These are phyloP conservation scores for Stachybotrys chartarum DNA, from an alignment of 2,329 filamentous ascomycete genomes.

Conservation along the genomic window DNA sequence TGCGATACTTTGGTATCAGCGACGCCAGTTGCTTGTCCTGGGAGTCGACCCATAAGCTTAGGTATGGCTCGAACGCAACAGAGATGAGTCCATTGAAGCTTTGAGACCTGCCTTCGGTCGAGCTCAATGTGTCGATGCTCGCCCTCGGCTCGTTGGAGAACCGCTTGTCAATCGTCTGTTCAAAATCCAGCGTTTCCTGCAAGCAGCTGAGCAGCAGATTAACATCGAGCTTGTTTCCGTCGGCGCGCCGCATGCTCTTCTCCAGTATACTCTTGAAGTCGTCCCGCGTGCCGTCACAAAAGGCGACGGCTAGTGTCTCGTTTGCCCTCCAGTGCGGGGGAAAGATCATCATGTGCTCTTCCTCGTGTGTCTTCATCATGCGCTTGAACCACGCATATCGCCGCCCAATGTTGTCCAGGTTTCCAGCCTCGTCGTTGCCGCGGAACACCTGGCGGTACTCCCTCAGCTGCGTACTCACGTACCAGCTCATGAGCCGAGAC, in stretches of 20 bases:
- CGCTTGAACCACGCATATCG: constrained; percentile 95
- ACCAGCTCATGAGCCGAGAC: constrained; percentile 83
- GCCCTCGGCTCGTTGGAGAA: constrained; percentile 68
- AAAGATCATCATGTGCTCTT: constrained; percentile 85
- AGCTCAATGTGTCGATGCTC: constrained; percentile 86
- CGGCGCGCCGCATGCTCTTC: constrained; percentile 70
- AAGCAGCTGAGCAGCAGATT: constrained; percentile 82
- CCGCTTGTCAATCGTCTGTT: constrained; percentile 79
- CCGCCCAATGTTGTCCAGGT: constrained; percentile 89
- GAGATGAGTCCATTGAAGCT: constrained; percentile 89
- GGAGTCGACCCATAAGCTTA: constrained; percentile 94
- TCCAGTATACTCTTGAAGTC: constrained; percentile 93
- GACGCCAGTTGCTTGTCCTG: constrained; percentile 82
- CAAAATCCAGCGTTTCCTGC: constrained; percentile 95
- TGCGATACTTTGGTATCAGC: constrained; percentile 82
- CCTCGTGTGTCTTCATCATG: constrained; percentile 91
- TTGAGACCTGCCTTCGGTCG: constrained; percentile 65
- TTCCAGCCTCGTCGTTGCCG: constrained; percentile 93
- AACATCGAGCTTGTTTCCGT: constrained; percentile 79
- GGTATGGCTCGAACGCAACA: constrained; percentile 92
- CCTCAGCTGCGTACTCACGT: constrained; percentile 91
- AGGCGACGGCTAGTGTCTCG: constrained; percentile 82
- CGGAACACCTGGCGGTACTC: constrained; percentile 95
- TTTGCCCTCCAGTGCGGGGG: constrained; percentile 83
- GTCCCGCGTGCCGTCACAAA: constrained; percentile 91